Conservation (phyloP, 148 eudicot genomes). For the Pharnaceum exiguum region DNA sequence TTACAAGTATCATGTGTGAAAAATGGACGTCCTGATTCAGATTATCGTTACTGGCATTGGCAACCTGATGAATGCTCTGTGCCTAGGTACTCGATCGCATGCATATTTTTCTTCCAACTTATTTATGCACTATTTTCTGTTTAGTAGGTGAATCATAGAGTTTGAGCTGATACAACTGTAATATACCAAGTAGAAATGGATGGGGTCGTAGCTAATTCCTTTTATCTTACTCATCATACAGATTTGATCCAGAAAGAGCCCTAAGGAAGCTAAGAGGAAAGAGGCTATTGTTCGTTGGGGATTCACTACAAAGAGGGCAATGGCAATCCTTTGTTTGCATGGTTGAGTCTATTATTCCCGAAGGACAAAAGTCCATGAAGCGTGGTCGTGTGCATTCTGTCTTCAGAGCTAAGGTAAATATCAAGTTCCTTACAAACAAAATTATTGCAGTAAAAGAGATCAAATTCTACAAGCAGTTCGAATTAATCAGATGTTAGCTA, state of each 20-base stretch:
- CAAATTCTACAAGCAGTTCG: too few relatives aligned
- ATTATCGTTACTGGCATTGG: conserved; percentile 84
- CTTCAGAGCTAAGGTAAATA: conserved; percentile 73
- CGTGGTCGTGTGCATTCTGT: conserved; percentile 57
- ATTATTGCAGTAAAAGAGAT: too few relatives aligned
- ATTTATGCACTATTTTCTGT: background rate
- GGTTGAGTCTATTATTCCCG: conserved; percentile 59
- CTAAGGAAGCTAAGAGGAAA: conserved; percentile 71
- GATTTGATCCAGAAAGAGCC: conserved; percentile 68
- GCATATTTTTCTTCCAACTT: background rate
- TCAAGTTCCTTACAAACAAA: background rate
- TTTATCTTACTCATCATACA: conserved; percentile 8
- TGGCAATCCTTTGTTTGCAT: conserved; percentile 95
- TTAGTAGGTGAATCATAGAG: too few relatives aligned
- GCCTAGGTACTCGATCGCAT: conserved; percentile 47
- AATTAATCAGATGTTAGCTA: too few relatives aligned
- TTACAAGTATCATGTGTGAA: conserved; percentile 67
- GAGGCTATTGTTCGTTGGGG: conserved; percentile 92
- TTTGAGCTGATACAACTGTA: too few relatives aligned
- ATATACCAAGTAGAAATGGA: background rate
- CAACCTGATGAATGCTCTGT: conserved; percentile 78
- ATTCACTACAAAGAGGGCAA: conserved; percentile 83
- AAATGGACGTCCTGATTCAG: conserved; percentile 71
- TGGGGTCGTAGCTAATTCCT: background rate
- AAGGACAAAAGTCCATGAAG: conserved; percentile 57